Evolutionary conservation across 2,329 filamentous ascomycete species (phyloP), one percentile per base, ranked within the genome.

Genomic region (Sphaerulina vaccinii): DNA sequence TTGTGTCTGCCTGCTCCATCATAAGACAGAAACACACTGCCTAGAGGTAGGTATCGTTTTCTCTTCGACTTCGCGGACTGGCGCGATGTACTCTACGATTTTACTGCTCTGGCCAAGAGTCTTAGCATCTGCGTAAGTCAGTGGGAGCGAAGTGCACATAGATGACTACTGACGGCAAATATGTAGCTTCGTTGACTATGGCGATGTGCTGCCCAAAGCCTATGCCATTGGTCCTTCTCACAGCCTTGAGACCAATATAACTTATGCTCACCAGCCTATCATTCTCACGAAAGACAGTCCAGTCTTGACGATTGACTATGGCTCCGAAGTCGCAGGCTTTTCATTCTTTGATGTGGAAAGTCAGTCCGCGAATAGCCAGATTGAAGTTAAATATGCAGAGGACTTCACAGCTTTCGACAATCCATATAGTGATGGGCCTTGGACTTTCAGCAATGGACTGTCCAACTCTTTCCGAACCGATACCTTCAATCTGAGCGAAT

Each of bases 321-420:
- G 66, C 7, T 58, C 51, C 7, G 68, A 72, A 44, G 58, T 66
- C 6, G 68, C 63, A 38, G 70, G 69, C 1, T 65, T 65, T 40
- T 68, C 70, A 3, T 63, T 67, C 37, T 66, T 72, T 42, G 60
- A 66, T 1, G 61, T 71, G 2, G 38, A 51, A 10, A 40, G 53
- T 6, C 24, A 68, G n/a, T 54, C 49, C 15, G 56, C 54, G 6
- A 53, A 57, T 7, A 62, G 62, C 1, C 69, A 72, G 54, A 60
- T 72, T 29, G 69, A 71, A 50, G 55, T 69, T 18, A 71, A 69
- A 44, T 72, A 72, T 47, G 59, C 65, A 0, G 70, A 73, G 54
- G 59, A 65, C 15, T 70, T 65, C 18, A 47, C 54, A 19, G 66
- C 62, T 0, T 55, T 72, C 4, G 40, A 61, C 1, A 42, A 62